phyloP scores from a whole-genome alignment of 148 eudicot species.

The Pouteria glomerata region DNA sequence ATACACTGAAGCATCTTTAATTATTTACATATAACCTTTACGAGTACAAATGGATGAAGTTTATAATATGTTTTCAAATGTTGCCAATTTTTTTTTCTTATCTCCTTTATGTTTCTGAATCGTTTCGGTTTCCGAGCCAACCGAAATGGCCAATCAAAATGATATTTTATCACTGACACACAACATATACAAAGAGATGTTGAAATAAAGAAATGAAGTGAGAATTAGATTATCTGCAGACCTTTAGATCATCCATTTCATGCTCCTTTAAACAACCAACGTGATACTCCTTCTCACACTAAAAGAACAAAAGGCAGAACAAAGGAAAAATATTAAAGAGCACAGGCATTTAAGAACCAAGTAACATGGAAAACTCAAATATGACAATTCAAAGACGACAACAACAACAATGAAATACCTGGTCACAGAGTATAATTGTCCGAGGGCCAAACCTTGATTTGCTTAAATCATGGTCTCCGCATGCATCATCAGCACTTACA shows the following conservation, averaged over 20 bases:
- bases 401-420: conserved; percentile 33
- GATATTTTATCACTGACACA: too few relatives aligned
- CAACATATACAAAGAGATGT: neutral
- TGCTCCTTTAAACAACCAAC: conserved; percentile 69
- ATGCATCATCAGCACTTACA: neutral
- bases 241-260: conserved; percentile 55
- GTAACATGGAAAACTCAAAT: neutral
- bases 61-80: too few relatives aligned
- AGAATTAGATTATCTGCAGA: conserved; percentile 10
- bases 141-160: too few relatives aligned
- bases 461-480: conserved; percentile 72
- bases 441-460: conserved; percentile 52
- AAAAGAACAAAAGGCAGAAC: conserved; percentile 10
- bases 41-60: too few relatives aligned
- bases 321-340: neutral
- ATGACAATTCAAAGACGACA: neutral
- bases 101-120: too few relatives aligned
- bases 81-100: too few relatives aligned
- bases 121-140: too few relatives aligned
- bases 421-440: conserved; percentile 83
- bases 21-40: too few relatives aligned
- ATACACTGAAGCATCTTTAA: too few relatives aligned
- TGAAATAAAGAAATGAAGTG: neutral
- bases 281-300: conserved; percentile 88
- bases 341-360: conserved; percentile 5